These are phyloP conservation scores for Paxillus involutus DNA, from an alignment of 768 basidiomycete genomes.

Conservation along the genomic window DNA sequence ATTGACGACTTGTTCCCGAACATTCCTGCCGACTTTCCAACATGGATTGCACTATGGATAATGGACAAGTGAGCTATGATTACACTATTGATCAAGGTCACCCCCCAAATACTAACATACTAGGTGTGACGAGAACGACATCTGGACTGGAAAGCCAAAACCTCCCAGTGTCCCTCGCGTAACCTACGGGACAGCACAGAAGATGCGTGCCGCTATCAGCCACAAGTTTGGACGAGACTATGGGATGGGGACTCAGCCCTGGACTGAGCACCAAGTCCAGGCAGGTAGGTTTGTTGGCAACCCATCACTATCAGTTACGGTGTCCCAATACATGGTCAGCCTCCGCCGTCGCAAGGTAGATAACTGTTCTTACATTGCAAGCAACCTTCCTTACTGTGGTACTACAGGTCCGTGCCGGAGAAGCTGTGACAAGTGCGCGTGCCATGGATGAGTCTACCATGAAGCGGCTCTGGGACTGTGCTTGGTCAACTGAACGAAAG, in stretches of 20 bases:
- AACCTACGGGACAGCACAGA: conserved; percentile 35
- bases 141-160: no score
- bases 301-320: conserved; percentile 26
- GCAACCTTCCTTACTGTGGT: no score
- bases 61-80: conserved; percentile 18
- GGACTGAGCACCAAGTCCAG: conserved; percentile 25
- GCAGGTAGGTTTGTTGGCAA: conserved; percentile 26
- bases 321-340: conserved; percentile 32
- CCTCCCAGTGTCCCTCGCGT: background rate
- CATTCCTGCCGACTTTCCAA: conserved; percentile 18
- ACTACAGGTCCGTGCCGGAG: no score
- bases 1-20: conserved; percentile 8
- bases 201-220: conserved; percentile 34
- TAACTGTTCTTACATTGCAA: no score
- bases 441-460: no score
- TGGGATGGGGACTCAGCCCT: conserved; percentile 25
- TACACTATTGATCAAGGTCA: background rate
- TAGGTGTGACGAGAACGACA: no score
- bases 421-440: no score
- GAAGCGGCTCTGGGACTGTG: no score
- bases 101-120: no score
- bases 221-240: conserved; percentile 28
- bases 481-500: no score
- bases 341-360: conserved; percentile 23
- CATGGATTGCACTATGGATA: conserved; percentile 29